Percentiles rank a stretch among this genome's conserved stretches.
phyloP scores from a whole-genome alignment of 306 rosid genomes.

The Cucumis hystrix region DNA sequence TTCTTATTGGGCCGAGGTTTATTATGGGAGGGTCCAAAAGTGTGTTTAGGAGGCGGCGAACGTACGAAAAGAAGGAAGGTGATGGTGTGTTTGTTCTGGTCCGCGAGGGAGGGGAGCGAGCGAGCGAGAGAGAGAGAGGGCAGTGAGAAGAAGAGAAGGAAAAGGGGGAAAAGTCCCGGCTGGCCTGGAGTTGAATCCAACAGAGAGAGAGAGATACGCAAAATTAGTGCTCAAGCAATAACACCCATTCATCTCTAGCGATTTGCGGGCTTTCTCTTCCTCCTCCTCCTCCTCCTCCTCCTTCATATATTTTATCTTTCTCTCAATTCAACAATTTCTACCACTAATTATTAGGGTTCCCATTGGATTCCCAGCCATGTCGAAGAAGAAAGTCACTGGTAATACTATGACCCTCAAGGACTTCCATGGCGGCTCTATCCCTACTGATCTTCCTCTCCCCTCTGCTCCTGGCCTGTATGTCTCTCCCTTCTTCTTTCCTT shows the following conservation, averaged over 20 bases:
- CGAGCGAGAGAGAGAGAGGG: neutral
- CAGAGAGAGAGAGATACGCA: neutral
- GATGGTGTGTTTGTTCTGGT: neutral
- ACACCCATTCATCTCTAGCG: constrained; percentile 1
- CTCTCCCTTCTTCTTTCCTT: constrained; percentile 8
- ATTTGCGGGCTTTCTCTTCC: constrained; percentile 10
- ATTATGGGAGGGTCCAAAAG: neutral
- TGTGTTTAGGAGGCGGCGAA: neutral
- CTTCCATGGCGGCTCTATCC: constrained; percentile 95
- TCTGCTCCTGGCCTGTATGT: constrained; percentile 97
- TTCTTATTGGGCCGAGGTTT: neutral
- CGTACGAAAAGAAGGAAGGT: neutral
- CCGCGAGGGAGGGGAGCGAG: neutral
- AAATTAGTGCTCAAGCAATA: neutral
- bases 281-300: neutral
- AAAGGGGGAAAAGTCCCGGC: neutral
- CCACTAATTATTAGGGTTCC: constrained; percentile 1
- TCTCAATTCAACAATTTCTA: neutral
- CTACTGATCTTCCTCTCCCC: constrained; percentile 92
- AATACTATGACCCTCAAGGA: constrained; percentile 96
- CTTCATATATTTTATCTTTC: neutral
- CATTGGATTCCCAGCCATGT: constrained; percentile 30
- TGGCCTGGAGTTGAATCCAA: neutral
- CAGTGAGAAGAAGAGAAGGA: constrained; percentile 1
- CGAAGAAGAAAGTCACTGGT: constrained; percentile 92